Conservation (phyloP, 441 rosid genomes). For the Bruguiera hainesii region DNA sequence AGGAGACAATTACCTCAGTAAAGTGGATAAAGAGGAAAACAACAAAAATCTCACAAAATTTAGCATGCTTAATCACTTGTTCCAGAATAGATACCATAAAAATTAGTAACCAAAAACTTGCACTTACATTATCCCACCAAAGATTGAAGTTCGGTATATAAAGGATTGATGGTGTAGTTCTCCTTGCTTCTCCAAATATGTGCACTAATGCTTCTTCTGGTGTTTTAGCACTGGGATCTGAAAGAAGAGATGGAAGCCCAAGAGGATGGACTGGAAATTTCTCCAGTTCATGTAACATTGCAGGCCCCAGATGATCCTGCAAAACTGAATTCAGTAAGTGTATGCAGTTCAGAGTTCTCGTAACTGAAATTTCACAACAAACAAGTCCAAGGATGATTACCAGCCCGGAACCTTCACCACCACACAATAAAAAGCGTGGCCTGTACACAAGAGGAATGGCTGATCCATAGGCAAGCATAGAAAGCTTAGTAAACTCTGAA, state of each 20-base stretch:
- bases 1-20: slow-evolving; percentile 12
- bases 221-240: slow-evolving; percentile 98
- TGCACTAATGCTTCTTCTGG: slow-evolving; percentile 99
- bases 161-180: slow-evolving; percentile 93
- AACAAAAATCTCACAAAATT: background rate
- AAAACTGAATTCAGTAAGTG: slow-evolving; percentile 72
- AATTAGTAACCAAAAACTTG: slow-evolving; percentile 8
- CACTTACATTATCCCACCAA: slow-evolving; percentile 99
- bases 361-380: slow-evolving; percentile 18
- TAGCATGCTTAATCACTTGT: slow-evolving; percentile 4
- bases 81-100: slow-evolving; percentile 12
- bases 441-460: slow-evolving; percentile 94
- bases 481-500: slow-evolving; percentile 77
- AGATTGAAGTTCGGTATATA: slow-evolving; percentile 88
- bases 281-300: slow-evolving; percentile 94
- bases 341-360: slow-evolving; percentile 41
- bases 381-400: slow-evolving; percentile 52
- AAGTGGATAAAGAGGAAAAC: slow-evolving; percentile 8
- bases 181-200: slow-evolving; percentile 98
- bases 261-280: slow-evolving; percentile 96
- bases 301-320: slow-evolving; percentile 99
- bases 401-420: slow-evolving; percentile 93
- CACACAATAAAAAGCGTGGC: slow-evolving; percentile 87
- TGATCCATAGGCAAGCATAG: slow-evolving; percentile 94
- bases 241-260: slow-evolving; percentile 98